Evolutionary conservation across 768 basidiomycete species (phyloP).

Genomic region (Harrya chromipes): DNA sequence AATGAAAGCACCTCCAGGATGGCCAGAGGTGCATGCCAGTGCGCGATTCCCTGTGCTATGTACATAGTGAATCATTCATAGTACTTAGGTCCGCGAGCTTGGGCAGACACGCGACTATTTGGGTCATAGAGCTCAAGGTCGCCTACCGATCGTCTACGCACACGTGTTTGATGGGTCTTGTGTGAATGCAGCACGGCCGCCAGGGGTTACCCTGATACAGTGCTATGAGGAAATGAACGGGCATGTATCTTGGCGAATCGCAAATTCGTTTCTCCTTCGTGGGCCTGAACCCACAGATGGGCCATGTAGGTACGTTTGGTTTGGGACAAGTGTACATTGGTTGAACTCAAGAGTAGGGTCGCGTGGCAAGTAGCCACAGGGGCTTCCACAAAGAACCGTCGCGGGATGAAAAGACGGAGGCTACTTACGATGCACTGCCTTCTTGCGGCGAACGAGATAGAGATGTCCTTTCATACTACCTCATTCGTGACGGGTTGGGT

Average conservation of each 20-base stretch:
- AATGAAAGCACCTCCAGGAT: not conserved
- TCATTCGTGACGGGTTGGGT: constrained; percentile 3
- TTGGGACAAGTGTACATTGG: not conserved
- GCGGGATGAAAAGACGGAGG: constrained; percentile 15
- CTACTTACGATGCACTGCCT: not conserved
- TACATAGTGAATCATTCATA: constrained; percentile 1
- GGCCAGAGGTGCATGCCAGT: not conserved
- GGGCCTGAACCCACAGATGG: not conserved
- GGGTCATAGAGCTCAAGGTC: not conserved
- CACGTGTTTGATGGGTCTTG: constrained; percentile 21
- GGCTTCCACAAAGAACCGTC: constrained; percentile 8
- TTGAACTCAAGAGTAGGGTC: not conserved
- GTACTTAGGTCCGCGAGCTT: not conserved
- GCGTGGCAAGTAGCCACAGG: not conserved
- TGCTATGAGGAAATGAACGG: constrained; percentile 23
- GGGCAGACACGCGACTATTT: not conserved
- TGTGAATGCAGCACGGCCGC: constrained; percentile 23
- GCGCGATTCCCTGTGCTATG: not conserved
- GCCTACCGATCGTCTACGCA: constrained; percentile 10
- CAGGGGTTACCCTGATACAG: constrained; percentile 22
- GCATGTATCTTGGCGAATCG: constrained; percentile 20
- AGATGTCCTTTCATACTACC: constrained; percentile 1
- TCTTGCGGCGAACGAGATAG: constrained; percentile 21
- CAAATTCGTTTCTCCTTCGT: constrained; percentile 12
- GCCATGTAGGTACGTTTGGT: not conserved